Evolutionary conservation across 202 grass and related monocot genomes (phyloP).

Genomic region (Hordeum pubiflorum): DNA sequence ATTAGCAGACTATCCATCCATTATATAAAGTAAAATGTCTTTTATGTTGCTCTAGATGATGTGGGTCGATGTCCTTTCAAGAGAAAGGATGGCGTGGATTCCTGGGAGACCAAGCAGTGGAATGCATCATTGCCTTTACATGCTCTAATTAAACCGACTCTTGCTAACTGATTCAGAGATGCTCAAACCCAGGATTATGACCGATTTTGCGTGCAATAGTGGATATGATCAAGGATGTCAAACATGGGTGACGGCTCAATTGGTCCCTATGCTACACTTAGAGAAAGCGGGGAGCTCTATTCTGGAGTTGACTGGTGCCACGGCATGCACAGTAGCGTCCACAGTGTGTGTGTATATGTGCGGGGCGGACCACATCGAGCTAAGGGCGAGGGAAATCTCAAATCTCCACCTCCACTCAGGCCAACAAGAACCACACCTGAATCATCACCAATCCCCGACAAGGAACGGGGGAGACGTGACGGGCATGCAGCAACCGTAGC

Average conservation of each 20-base stretch:
- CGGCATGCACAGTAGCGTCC: neutral
- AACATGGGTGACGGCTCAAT: neutral
- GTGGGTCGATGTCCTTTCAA: neutral
- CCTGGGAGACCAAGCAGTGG: neutral
- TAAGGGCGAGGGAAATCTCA: neutral
- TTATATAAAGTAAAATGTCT: neutral
- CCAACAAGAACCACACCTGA: neutral
- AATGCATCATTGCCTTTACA: neutral
- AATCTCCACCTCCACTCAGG: neutral
- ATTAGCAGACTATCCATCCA: neutral
- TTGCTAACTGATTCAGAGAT: neutral
- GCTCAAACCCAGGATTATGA: neutral
- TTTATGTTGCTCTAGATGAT: neutral
- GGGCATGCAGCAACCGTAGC: no score
- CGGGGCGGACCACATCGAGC: neutral
- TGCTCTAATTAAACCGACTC: no score
- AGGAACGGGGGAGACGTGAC: neutral
- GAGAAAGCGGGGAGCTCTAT: neutral
- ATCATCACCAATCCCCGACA: neutral
- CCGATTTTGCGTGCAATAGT: neutral
- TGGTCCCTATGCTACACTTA: neutral
- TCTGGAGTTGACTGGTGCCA: neutral
- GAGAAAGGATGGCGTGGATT: neutral
- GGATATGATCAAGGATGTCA: neutral
- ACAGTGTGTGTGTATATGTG: no score